Evolutionary conservation across 306 rosid species (phyloP), one percentile per base, ranked within the genome.

Genomic region (Hylodesmum podocarpum): DNA sequence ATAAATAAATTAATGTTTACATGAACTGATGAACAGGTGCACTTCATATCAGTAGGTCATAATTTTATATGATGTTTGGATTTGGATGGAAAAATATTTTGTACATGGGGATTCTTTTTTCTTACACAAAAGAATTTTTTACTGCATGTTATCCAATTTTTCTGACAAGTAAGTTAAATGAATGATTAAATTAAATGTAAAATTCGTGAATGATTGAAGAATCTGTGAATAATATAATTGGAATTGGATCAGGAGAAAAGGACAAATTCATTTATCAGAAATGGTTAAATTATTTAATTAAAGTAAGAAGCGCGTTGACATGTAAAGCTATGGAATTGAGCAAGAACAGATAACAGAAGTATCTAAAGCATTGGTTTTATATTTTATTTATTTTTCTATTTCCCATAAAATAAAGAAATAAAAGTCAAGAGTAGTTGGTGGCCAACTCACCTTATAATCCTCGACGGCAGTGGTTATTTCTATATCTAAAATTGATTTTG

Each of bases 251-350:
- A 24, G 9, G 34, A 8, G 59, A 44, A 75, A 54, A 46, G 51
- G 69, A 29, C 69, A 70, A 69, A 15, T 39, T 70, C n/a, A 63
- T 68, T 16, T 24, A 72, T 24, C 10, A 16, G 64, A 47, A 25
- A 31, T 14, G 39, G 46, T 59, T 28, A 2, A 8, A 15, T 31
- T n/a, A 25, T 51, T 75, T 64, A 36, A 76, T 79, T 37, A 57
- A 78, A 79, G 37, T 40, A 64, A 57, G 36, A 72, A 46, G 15
- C 72, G 71, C 61, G 82, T 72, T 72, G 86, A 72, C 77, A 47
- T 62, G 49, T 59, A 53, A 65, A 71, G 66, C 2, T 14, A 6
- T 13, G 19, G 46, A 2, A 47, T 2, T 34, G 47, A 24, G 22
- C 10, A 33, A 62, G 51, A 43, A 65, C 49, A 10, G 27, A 62